These are phyloP conservation scores for Populus euphratica DNA, from an alignment of 345 rosid genomes.

Conservation along the genomic window DNA sequence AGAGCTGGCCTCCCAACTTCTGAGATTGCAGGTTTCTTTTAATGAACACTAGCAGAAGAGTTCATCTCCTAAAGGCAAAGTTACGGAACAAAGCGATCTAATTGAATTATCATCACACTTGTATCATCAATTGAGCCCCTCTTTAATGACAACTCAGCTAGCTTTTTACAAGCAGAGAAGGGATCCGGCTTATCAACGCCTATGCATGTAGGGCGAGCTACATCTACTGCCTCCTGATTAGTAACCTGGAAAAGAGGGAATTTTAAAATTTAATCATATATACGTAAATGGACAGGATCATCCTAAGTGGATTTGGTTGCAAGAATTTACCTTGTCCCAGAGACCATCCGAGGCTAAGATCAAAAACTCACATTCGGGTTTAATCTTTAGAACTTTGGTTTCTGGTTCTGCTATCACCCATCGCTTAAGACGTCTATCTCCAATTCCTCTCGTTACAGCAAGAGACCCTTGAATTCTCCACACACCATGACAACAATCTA, in stretches of 20 bases:
- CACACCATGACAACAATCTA: constrained; percentile 58
- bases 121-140: constrained; percentile 78
- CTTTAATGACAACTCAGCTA: constrained; percentile 49
- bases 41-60: not conserved
- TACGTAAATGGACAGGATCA: not conserved
- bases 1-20: not conserved
- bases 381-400: constrained; percentile 42
- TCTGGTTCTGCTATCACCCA: constrained; percentile 89
- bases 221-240: constrained; percentile 83
- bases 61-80: not conserved
- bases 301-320: not conserved
- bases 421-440: constrained; percentile 60
- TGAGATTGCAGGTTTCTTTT: constrained; percentile 13
- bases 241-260: constrained; percentile 40
- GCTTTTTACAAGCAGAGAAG: constrained; percentile 58
- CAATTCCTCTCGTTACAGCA: constrained; percentile 81
- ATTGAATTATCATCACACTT: constrained; percentile 58
- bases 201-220: constrained; percentile 45
- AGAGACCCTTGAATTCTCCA: constrained; percentile 87
- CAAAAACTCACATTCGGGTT: constrained; percentile 66
- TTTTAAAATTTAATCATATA: not conserved
- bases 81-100: constrained; percentile 32
- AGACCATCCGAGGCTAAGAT: constrained; percentile 85
- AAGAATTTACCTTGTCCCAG: constrained; percentile 70
- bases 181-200: constrained; percentile 42